A percentile compares a stretch with the other conserved stretches of the same genome.
phyloP scores from a whole-genome alignment of 352 stramenopile species.

The Globisporangium rhizosaccharum region DNA sequence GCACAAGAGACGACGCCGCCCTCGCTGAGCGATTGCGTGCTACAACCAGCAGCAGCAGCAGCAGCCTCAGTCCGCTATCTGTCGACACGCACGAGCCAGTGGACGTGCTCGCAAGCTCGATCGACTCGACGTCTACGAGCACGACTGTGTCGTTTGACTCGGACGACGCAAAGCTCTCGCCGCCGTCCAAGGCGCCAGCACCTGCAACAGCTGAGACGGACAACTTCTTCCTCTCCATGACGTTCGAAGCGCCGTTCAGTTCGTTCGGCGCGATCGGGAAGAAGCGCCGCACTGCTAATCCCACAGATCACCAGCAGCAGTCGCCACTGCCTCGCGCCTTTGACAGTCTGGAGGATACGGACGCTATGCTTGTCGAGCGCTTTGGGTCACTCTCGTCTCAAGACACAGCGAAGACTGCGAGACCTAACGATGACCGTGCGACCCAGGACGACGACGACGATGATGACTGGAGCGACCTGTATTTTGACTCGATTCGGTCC shows the following conservation, averaged over 20 bases:
- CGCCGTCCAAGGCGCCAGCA: not conserved
- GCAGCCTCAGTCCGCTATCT: not conserved
- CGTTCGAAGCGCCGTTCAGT: constrained; percentile 13
- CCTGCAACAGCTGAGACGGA: not conserved
- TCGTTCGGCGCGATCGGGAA: constrained; percentile 14
- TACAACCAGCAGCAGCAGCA: not conserved
- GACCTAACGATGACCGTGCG: not conserved
- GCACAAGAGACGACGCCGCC: too few relatives aligned
- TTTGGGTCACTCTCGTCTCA: not conserved
- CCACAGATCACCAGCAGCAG: not conserved
- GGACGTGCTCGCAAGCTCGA: constrained; percentile 5
- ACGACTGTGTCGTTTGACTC: constrained; percentile 14
- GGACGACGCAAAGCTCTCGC: constrained; percentile 8
- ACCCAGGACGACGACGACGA: constrained; percentile 4
- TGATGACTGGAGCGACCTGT: constrained; percentile 18
- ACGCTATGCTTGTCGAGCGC: constrained; percentile 7
- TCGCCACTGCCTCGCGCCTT: not conserved
- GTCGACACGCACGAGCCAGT: constrained; percentile 3
- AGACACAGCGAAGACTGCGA: not conserved
- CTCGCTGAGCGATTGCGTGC: not conserved
- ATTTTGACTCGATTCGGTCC: constrained; percentile 19
- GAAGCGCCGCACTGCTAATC: not conserved
- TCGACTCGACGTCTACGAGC: constrained; percentile 10
- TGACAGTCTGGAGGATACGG: constrained; percentile 1
- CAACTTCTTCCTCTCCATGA: constrained; percentile 13